A percentile compares a stretch with the other conserved stretches of the same genome.
Evolutionary conservation across 257 asterid species (phyloP).

Genomic region (Solanum appendiculatum): DNA sequence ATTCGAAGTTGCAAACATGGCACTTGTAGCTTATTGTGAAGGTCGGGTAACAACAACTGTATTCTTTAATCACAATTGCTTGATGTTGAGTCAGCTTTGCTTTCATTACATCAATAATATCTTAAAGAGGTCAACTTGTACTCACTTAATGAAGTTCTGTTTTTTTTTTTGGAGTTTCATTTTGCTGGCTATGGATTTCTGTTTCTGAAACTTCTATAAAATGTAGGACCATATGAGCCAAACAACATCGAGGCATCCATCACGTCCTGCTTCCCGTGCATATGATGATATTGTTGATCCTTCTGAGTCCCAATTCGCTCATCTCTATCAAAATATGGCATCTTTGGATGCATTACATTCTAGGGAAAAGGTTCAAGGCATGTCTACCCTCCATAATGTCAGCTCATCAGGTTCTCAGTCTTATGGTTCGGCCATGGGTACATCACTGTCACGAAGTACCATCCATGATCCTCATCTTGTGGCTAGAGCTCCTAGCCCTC

Average conservation of each 20-base stretch:
- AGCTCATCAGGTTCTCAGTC: conserved; percentile 28
- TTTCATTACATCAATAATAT: background rate
- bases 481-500: conserved; percentile 55
- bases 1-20: background rate
- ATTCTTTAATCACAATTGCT: background rate
- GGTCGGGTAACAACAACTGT: background rate
- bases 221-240: conserved; percentile 44
- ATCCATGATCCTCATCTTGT: conserved; percentile 53
- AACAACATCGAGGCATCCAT: conserved; percentile 29
- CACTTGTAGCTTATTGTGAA: background rate
- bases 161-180: background rate
- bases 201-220: background rate
- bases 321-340: conserved; percentile 29
- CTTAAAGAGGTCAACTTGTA: background rate
- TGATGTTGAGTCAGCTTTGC: background rate
- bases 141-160: background rate
- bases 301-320: conserved; percentile 28
- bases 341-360: conserved; percentile 25
- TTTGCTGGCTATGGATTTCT: background rate
- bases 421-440: conserved; percentile 48
- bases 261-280: conserved; percentile 33
- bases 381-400: conserved; percentile 23
- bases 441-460: conserved; percentile 47
- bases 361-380: conserved; percentile 23
- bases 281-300: conserved; percentile 23